These are phyloP conservation scores for Carex scoparia DNA, from an alignment of 176 grass and related monocot genomes.

Conservation along the genomic window DNA sequence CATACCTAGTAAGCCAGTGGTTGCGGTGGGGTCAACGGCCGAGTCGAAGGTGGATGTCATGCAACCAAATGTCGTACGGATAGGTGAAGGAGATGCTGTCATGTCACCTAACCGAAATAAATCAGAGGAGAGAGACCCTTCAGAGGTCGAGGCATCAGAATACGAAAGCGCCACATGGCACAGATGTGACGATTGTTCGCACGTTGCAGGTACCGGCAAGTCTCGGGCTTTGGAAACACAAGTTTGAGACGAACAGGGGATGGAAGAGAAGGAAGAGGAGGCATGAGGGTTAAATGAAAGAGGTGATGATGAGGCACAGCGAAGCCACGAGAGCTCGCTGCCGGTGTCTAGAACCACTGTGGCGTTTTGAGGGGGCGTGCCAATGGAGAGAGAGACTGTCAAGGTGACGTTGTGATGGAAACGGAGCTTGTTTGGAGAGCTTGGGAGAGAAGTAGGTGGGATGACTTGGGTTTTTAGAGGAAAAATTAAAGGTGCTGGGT, in stretches of 20 bases:
- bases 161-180: constrained; percentile 75
- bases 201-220: constrained; percentile 56
- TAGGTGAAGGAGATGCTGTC: constrained; percentile 23
- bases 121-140: constrained; percentile 72
- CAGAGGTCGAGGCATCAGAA: constrained; percentile 74
- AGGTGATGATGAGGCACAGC: constrained; percentile 24
- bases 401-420: constrained; percentile 96
- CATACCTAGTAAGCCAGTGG: constrained; percentile 79
- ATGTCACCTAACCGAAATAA: constrained; percentile 53
- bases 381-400: constrained; percentile 72
- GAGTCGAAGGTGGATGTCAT: constrained; percentile 65
- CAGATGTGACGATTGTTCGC: constrained; percentile 42
- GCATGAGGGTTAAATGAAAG: constrained; percentile 33
- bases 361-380: constrained; percentile 79
- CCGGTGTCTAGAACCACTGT: constrained; percentile 94
- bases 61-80: constrained; percentile 75
- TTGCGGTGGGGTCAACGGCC: constrained; percentile 33
- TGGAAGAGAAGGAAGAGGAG: constrained; percentile 56
- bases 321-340: constrained; percentile 95
- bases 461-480: constrained; percentile 47
- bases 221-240: constrained; percentile 48
- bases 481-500: constrained; percentile 34
- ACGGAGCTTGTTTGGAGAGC: constrained; percentile 69
- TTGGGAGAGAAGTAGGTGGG: constrained; percentile 37
- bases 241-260: constrained; percentile 66